Conservation (phyloP, 2,329 filamentous ascomycete genomes). For the Monascus ruber region DNA sequence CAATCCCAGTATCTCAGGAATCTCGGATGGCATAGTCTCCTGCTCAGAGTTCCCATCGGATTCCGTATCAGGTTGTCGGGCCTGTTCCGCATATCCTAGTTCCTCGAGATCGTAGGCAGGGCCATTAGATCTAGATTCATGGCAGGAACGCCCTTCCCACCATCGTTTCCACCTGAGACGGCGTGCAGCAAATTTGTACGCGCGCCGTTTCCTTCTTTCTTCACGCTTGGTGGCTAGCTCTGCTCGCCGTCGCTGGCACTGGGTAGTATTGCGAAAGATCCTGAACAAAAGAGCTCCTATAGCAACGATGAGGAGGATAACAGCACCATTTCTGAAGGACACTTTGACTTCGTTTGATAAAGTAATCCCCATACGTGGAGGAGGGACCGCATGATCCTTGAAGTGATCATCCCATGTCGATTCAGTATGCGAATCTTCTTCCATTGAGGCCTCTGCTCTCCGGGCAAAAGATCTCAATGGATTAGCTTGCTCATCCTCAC, state of each 20-base stretch:
- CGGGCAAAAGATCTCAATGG: constrained; percentile 17
- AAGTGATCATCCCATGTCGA: too few relatives aligned
- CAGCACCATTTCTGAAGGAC: constrained; percentile 24
- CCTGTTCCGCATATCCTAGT: constrained; percentile 42
- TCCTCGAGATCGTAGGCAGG: constrained; percentile 19
- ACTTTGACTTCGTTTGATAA: constrained; percentile 3
- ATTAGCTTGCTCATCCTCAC: constrained; percentile 11
- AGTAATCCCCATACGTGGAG: not conserved
- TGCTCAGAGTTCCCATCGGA: constrained; percentile 31
- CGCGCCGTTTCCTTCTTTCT: constrained; percentile 40
- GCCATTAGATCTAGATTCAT: constrained; percentile 24
- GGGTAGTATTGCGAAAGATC: constrained; percentile 28
- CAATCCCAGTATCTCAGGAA: constrained; percentile 40
- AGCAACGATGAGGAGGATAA: constrained; percentile 34
- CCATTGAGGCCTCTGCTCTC: constrained; percentile 16
- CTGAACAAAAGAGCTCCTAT: constrained; percentile 25
- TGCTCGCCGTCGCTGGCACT: constrained; percentile 38
- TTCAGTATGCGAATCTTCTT: constrained; percentile 12
- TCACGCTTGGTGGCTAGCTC: constrained; percentile 44
- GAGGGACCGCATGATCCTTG: too few relatives aligned
- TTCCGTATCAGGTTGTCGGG: constrained; percentile 7
- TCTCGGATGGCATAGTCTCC: constrained; percentile 33
- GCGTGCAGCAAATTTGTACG: constrained; percentile 44
- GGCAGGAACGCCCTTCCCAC: constrained; percentile 32
- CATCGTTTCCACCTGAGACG: constrained; percentile 40